Evolutionary conservation across 2,329 filamentous ascomycete genomes (phyloP), one percentile per base, ranked within the genome.

Genomic region (Hypocrella siamensis): DNA sequence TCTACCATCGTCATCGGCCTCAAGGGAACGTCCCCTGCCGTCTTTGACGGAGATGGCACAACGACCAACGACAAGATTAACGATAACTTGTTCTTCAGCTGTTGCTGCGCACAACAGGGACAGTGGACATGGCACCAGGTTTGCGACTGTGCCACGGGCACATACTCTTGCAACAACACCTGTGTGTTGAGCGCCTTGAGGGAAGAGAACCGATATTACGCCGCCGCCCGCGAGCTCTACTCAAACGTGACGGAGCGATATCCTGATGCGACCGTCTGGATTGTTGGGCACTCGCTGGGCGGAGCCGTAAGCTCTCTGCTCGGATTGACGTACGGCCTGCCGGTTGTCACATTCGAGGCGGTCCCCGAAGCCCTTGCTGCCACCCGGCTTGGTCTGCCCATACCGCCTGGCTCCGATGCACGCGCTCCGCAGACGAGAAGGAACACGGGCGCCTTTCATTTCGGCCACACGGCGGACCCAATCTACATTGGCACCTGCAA

Each of bases 31-130:
- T 82, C 78, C 2, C 73, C 79, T 2, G 88, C 90, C 10, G 76
- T 96, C 4, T 96, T 94, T 49, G 88, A 96, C 52, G 90, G 90
- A n/a, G 81, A 88, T 24, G 88, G 86, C 31, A 96, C 90, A 2
- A 96, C 88, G 1, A 93, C 85, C 17, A 93, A 93, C 43, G 90
- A 98, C 59, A 98, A 98, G 60, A 65, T 86, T 47, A 98, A 96
- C 52, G 90, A 98, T 56, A 98, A 98, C 50, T 65, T 98, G 8
- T 93, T 93, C 56, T 94, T 94, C 59, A 93, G 86, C 49, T 98
- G 90, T 58, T 98, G 90, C 55, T 98, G 90, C 56, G 90, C 75
- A 4, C 85, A 94, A 56, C 86, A 92, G 45, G 85, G 86, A 1
- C 83, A 85, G 40, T 85, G 77, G 58, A 74, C 85, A 12, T 94